Evolutionary conservation across 2,329 filamentous ascomycete species (phyloP), one percentile per base, ranked within the genome.

Genomic region (Verticillium longisporum): DNA sequence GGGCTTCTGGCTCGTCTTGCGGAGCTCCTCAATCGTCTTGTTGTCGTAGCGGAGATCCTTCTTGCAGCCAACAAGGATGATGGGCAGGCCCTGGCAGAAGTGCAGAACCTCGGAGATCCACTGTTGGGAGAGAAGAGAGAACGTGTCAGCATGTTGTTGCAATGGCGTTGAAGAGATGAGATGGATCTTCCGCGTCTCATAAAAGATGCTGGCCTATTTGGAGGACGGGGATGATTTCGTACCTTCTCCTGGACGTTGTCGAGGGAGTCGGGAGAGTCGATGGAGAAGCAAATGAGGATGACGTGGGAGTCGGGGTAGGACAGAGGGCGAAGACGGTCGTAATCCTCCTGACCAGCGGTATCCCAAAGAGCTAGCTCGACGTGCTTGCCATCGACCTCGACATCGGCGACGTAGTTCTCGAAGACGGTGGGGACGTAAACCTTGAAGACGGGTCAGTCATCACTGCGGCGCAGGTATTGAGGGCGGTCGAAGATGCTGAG

Each of bases 221-320:
- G 26, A 26, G 26, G 26, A 26, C 41, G 53, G 58, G 14, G 33
- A 54, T 55, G 62, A 55, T 62, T 69, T 67, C 81, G 68, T 85
- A 98, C 95, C 93, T 99, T 99, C 87, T 99, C 95, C 83, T 97
- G 93, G 71, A 99, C 95, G 86, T 99, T 99, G 84, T 99, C 95
- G 68, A 99, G 89, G 62, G 95, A 99, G 78, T 99, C 95, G 71
- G 95, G 95, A 58, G 95, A 99, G 83, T 99, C 95, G 77, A 99
- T 86, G 70, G 95, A 93, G 78, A 99, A 99, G 85, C 95, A 99
- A 78, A 99, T 98, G 78, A 99, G 84, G 78, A 99, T 98, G 78
- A 99, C 95, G 78, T 99, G 95, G 66, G 95, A 98, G 82, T 99
- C 95, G 71, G 95, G 95, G 86, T 99, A 99, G 68, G 95, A 99